Conservation (phyloP, 495 filamentous ascomycete species). For the Tuber brumale region DNA sequence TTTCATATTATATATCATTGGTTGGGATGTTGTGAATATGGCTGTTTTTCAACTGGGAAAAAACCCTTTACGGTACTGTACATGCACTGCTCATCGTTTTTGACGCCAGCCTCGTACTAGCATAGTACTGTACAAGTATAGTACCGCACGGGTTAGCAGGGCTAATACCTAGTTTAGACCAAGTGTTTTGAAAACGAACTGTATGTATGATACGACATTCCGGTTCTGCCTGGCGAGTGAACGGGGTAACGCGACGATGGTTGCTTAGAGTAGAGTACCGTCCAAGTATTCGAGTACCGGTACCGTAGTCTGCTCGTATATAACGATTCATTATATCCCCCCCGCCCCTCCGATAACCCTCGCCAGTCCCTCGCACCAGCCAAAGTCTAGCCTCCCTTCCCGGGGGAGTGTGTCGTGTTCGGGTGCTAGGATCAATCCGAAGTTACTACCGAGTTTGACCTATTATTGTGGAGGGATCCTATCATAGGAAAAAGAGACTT, state of each 20-base stretch:
- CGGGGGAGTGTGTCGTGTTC: not conserved
- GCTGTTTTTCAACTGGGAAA: too few species aligned
- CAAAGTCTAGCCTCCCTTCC: not conserved
- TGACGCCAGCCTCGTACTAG: too few species aligned
- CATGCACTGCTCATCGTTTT: too few species aligned
- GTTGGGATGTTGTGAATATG: too few species aligned
- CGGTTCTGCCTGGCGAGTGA: not conserved
- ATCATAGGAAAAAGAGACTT: not conserved
- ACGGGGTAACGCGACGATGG: not conserved
- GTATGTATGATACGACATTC: too few species aligned
- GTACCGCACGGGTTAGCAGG: too few species aligned
- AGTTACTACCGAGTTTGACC: not conserved
- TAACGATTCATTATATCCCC: not conserved
- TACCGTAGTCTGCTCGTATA: not conserved
- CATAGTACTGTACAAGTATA: too few species aligned
- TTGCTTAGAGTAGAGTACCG: not conserved
- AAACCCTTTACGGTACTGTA: too few species aligned
- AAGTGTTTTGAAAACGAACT: too few species aligned
- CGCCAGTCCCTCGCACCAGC: not conserved
- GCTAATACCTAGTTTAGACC: too few species aligned
- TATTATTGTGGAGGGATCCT: not conserved
- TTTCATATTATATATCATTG: too few species aligned
- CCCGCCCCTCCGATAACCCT: not conserved
- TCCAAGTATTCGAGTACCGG: too few species aligned
- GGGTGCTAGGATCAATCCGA: not conserved